A percentile compares a stretch with the other conserved stretches of the same genome.
phyloP scores from a whole-genome alignment of 73 alveolate genomes.

The Paramecium pentaurelia region DNA sequence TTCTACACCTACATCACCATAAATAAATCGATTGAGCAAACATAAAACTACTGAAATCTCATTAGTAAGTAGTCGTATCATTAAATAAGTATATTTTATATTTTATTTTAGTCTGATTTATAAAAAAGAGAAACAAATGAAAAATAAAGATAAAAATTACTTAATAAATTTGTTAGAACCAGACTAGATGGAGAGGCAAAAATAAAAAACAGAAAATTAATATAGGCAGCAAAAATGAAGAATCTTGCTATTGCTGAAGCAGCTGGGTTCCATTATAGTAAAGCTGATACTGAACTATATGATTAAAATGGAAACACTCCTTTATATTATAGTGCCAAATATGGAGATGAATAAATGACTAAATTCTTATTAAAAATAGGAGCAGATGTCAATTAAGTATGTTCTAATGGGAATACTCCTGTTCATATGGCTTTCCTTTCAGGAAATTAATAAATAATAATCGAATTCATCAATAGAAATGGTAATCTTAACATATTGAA shows the following conservation, averaged over 20 bases:
- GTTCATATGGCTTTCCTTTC: constrained; percentile 56
- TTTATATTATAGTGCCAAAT: constrained; percentile 52
- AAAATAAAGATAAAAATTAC: not conserved
- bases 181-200: not conserved
- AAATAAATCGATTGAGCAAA: not conserved
- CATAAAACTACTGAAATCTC: not conserved
- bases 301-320: constrained; percentile 53
- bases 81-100: not conserved
- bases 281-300: constrained; percentile 19
- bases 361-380: constrained; percentile 43
- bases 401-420: constrained; percentile 59
- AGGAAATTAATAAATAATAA: constrained; percentile 25
- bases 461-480: not conserved
- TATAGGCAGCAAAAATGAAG: constrained; percentile 50
- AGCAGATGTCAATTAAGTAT: constrained; percentile 54
- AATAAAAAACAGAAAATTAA: constrained; percentile 28
- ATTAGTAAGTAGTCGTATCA: not conserved
- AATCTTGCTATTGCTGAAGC: constrained; percentile 28
- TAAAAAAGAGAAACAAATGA: not conserved
- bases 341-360: constrained; percentile 39
- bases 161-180: not conserved
- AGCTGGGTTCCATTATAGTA: constrained; percentile 26
- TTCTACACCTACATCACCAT: not conserved
- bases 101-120: not conserved
- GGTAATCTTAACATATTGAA: constrained; percentile 29